phyloP scores from a whole-genome alignment of 148 eudicot species.

The Fagopyrum esculentum region DNA sequence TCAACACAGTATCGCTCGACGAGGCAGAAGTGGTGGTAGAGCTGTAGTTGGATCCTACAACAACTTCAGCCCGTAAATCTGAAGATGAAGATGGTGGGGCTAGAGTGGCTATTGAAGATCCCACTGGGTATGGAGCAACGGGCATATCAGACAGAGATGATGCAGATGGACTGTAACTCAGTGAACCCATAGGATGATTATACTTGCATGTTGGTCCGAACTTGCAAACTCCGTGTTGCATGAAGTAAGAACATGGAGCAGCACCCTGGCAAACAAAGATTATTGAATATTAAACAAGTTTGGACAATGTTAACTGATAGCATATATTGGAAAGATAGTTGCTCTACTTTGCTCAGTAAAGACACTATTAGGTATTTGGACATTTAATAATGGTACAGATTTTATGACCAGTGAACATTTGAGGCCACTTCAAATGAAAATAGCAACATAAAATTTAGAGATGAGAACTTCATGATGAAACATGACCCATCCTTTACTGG shows the following conservation, averaged over 20 bases:
- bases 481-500: no score
- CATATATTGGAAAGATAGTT: not conserved
- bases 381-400: not conserved
- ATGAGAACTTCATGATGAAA: no score
- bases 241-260: slow-evolving; percentile 72
- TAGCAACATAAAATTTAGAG: no score
- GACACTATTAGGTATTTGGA: not conserved
- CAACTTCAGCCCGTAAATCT: slow-evolving; percentile 49
- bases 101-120: slow-evolving; percentile 56
- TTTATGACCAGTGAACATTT: not conserved
- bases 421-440: not conserved
- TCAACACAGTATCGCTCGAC: not conserved
- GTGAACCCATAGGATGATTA: slow-evolving; percentile 62
- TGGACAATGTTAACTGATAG: not conserved
- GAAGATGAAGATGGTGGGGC: slow-evolving; percentile 91
- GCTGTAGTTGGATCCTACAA: slow-evolving; percentile 32
- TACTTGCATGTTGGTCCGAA: slow-evolving; percentile 63
- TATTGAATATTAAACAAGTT: not conserved
- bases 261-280: slow-evolving; percentile 49
- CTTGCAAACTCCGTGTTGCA: slow-evolving; percentile 62
- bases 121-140: slow-evolving; percentile 89
- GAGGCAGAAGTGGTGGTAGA: slow-evolving; percentile 15
- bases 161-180: slow-evolving; percentile 91
- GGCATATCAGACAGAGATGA: slow-evolving; percentile 97
- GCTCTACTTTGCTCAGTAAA: not conserved